phyloP scores from a whole-genome alignment of 441 rosid genomes.

The Daphne laureola region DNA sequence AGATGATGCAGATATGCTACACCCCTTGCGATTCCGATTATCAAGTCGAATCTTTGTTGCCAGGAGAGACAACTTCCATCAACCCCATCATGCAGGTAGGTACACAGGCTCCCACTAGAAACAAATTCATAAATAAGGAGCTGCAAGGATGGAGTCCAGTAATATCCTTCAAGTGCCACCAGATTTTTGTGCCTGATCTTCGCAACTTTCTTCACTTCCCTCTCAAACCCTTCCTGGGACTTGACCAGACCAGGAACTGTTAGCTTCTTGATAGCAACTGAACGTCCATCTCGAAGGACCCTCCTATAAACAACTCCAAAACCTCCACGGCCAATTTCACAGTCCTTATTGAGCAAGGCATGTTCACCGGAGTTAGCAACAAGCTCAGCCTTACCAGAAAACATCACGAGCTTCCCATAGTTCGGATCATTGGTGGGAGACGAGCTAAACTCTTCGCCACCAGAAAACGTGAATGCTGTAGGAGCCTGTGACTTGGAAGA shows the following conservation, averaged over 20 bases:
- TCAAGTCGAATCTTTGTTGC: constrained; percentile 67
- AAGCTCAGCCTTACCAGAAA: constrained; percentile 69
- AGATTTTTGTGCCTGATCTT: constrained; percentile 57
- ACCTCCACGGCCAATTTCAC: constrained; percentile 87
- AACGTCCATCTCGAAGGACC: constrained; percentile 58
- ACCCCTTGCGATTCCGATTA: constrained; percentile 77
- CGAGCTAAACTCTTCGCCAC: constrained; percentile 71
- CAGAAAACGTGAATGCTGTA: constrained; percentile 40
- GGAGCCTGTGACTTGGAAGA: constrained; percentile 43
- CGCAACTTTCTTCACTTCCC: constrained; percentile 62
- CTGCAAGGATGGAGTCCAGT: constrained; percentile 78
- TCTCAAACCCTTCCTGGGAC: constrained; percentile 79
- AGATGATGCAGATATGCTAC: constrained; percentile 58
- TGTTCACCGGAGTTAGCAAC: constrained; percentile 43
- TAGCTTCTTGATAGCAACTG: constrained; percentile 82
- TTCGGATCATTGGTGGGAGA: constrained; percentile 65
- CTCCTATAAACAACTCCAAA: constrained; percentile 81
- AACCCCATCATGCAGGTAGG: constrained; percentile 57
- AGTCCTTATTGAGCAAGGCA: constrained; percentile 76
- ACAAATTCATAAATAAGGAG: constrained; percentile 69
- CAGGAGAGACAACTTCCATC: constrained; percentile 43
- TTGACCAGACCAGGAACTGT: constrained; percentile 68
- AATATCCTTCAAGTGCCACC: constrained; percentile 71
- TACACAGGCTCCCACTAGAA: constrained; percentile 60
- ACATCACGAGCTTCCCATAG: constrained; percentile 85